Percentiles rank a stretch among this genome's conserved stretches.
Evolutionary conservation across 192 early-diverging fungal species (phyloP).

Genomic region (Piromyces sp.): DNA sequence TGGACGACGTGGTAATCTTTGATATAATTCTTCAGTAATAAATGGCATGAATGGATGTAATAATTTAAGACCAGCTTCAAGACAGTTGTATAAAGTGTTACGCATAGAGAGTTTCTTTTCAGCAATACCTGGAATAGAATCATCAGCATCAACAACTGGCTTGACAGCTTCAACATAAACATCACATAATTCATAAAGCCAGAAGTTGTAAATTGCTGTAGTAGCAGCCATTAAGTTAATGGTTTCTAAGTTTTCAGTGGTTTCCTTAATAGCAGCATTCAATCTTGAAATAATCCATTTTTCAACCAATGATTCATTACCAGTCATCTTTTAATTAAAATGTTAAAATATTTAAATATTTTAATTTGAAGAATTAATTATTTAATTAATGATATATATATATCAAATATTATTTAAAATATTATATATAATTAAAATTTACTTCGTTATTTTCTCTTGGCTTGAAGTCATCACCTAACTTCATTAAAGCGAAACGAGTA

Average conservation of each 20-base stretch:
- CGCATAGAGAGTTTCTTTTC: conserved; percentile 35
- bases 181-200: conserved; percentile 93
- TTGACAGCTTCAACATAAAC: conserved; percentile 88
- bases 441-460: conserved; percentile 30
- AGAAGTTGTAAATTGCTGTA: conserved; percentile 73
- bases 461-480: conserved; percentile 76
- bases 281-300: conserved; percentile 84
- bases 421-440: conserved; percentile 3
- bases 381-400: no score
- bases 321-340: conserved; percentile 31
- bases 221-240: conserved; percentile 90
- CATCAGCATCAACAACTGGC: conserved; percentile 59
- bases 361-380: no score
- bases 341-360: no score
- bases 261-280: conserved; percentile 58
- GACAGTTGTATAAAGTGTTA: conserved; percentile 85
- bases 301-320: conserved; percentile 75
- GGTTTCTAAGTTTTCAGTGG: conserved; percentile 54
- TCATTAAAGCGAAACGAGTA: conserved; percentile 83
- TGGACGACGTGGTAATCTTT: conserved; percentile 70
- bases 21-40: conserved; percentile 97
- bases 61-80: conserved; percentile 77
- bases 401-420: not conserved
- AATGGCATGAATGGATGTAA: conserved; percentile 98
- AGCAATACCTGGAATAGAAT: conserved; percentile 25